phyloP scores from a whole-genome alignment of 2,329 filamentous ascomycete species.

The Clonostachys byssicola region DNA sequence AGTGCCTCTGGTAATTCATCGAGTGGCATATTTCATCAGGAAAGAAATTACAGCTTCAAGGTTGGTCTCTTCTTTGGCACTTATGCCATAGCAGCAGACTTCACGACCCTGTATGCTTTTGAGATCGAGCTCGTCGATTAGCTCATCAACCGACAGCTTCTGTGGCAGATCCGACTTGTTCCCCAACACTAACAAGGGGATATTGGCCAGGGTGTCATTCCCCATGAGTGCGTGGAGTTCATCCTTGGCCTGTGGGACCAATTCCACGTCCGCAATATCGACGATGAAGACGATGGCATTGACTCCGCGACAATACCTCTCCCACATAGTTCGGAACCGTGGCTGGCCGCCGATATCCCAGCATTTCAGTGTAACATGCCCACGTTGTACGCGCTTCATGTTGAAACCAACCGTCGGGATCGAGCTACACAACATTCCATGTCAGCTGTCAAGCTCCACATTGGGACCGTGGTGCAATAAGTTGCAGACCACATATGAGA shows the following conservation, averaged over 20 bases:
- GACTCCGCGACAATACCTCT: constrained; percentile 94
- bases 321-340: constrained; percentile 98
- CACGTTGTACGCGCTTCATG: constrained; percentile 96
- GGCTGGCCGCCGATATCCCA: constrained; percentile 98
- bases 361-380: constrained; percentile 97
- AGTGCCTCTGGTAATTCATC: constrained; percentile 37
- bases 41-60: constrained; percentile 95
- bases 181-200: constrained; percentile 88
- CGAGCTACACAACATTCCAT: constrained; percentile 59
- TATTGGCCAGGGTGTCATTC: constrained; percentile 80
- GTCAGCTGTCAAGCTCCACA: constrained; percentile 22
- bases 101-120: constrained; percentile 87
- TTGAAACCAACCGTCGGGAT: constrained; percentile 99
- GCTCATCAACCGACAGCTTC: constrained; percentile 87
- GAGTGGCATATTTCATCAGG: constrained; percentile 84
- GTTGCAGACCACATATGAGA: background rate
- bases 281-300: constrained; percentile 99
- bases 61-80: constrained; percentile 98
- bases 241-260: constrained; percentile 81
- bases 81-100: constrained; percentile 98
- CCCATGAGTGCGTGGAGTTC: constrained; percentile 87
- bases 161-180: constrained; percentile 96
- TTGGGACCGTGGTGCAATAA: background rate
- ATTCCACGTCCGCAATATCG: constrained; percentile 82
- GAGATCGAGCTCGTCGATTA: constrained; percentile 89